Base-by-base conservation (phyloP, 495 filamentous ascomycete genomes). In the Antarctomyces pellizariae region DNA sequence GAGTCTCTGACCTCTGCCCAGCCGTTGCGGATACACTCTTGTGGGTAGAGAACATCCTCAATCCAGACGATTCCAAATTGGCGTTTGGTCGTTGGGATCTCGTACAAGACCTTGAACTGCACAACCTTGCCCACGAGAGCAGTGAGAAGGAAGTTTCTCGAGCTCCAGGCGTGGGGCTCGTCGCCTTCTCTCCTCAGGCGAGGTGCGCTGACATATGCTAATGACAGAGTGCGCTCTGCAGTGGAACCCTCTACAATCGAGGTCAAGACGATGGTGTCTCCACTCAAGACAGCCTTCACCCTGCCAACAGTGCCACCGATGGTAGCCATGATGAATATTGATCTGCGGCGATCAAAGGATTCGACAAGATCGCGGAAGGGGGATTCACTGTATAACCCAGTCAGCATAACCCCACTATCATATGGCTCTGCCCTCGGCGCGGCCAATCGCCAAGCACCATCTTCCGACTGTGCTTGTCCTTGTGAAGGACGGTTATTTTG, bases 1-100 rank as follows among this genome's bases (percentile, higher is more conserved):
- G 95, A 86, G 31, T 99, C 84, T 26, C 89, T 64, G 19, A 99
- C 55, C 43, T 80, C 89, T 30, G 75, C 56, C 77, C 78, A 90
- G 26, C 89, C 89, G 36, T 84, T 74, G 31, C 73, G 62, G 22
- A 92, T 70, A 27, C 68, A 54, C 19, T 71, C 63, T 15, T 92
- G 83, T 11, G 84, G 78, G 20, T 95, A 48, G 24, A 62, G 52
- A 7, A 77, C 74, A 30, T 68, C 71, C 27, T 71, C 64, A 17
- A 93, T 56, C 13, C 52, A 59, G 28, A 84, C 64, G 32, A 59
- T 60, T 25, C 86, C 89, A 46, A 91, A 95, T 41, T 95, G 86
- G 22, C 79, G 69, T 30, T 75, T 77, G 24, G 71, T 75, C 22
- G 68, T 71, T 5, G 86, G 78, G 26, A 92, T 72, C 21, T 64